Evolutionary conservation across 345 rosid genomes (phyloP), one percentile per base, ranked within the genome.

Genomic region (Acer negundo): DNA sequence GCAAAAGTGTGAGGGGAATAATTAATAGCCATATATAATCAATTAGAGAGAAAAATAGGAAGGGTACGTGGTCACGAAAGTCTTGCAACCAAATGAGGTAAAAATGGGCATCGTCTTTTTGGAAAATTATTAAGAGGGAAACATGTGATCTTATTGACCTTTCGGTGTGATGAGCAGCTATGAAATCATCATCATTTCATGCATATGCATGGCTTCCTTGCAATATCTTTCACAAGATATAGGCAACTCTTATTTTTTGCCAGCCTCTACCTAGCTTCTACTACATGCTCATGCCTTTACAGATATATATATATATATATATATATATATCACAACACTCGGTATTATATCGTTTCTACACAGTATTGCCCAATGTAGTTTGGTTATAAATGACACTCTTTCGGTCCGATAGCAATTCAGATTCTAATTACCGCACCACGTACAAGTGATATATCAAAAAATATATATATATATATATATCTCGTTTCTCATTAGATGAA

Each of bases 61-160:
- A 59, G 62, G 40, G 76, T 55, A 28, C 31, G 31, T 28, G 31
- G 81, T 87, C 90, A 87, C 90, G 86, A 83, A 83, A 83, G 79
- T 84, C 90, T 81, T 84, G 87, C 86, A 76, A 49, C 8, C 47
- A 76, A 68, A 81, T 71, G 75, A 71, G 82, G 86, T 38, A 80
- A 46, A 80, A 81, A 64, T 56, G 77, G 72, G 38, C 38, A 35
- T 58, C n/a, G 31, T 74, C 78, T 68, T 83, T 85, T 73, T 6
- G 75, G 81, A 35, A 80, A 75, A 77, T 67, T 62, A 73, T 59
- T 80, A 61, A 77, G 84, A 77, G 78, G 75, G 77, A 80, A 80
- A 83, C 86, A 81, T 83, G 86, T 85, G 86, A 87, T 38, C 63
- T 42, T 79, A 53, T 82, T 80, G 78, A 76, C 61, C 88, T 87